phyloP scores from a whole-genome alignment of 2,329 filamentous ascomycete genomes.

The Ilyonectria destructans region DNA sequence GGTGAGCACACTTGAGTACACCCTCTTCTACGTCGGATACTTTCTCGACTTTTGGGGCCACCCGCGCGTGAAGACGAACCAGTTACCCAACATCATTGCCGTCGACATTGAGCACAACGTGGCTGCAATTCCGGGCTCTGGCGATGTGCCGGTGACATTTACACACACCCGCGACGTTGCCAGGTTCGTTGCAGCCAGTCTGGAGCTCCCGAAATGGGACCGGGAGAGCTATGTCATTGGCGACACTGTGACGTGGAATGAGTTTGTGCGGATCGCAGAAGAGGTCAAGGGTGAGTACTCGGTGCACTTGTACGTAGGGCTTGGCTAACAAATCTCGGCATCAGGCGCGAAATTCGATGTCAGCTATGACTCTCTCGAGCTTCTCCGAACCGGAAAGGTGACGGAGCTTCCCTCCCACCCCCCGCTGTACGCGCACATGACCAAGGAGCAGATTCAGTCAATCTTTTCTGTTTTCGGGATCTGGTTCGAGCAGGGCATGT shows the following conservation, averaged over 20 bases:
- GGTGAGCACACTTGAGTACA: conserved; percentile 18
- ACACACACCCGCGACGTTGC: conserved; percentile 67
- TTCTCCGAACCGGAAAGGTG: conserved; percentile 53
- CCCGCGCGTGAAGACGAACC: conserved; percentile 55
- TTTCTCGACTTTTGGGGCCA: conserved; percentile 63
- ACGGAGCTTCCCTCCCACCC: conserved; percentile 53
- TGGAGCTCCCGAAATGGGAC: conserved; percentile 63
- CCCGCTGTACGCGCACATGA: conserved; percentile 44
- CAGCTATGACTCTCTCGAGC: conserved; percentile 55
- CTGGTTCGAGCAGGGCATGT: conserved; percentile 42
- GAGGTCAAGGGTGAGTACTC: conserved; percentile 41
- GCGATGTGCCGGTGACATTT: conserved; percentile 59
- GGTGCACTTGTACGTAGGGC: background rate
- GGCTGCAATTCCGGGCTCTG: conserved; percentile 65
- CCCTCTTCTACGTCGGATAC: conserved; percentile 49
- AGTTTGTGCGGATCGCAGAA: conserved; percentile 60
- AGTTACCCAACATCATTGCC: conserved; percentile 58
- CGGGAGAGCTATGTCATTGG: conserved; percentile 54
- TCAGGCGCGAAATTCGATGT: conserved; percentile 58
- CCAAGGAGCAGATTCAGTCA: conserved; percentile 43
- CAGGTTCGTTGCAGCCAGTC: conserved; percentile 58
- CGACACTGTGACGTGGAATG: conserved; percentile 60
- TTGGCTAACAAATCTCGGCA: conserved; percentile 31
- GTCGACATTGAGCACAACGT: conserved; percentile 61
- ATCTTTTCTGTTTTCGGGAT: conserved; percentile 33